Percentiles rank a stretch among this genome's conserved stretches.
phyloP scores from a whole-genome alignment of 2,329 filamentous ascomycete species.

The Lachnellula willkommii region DNA sequence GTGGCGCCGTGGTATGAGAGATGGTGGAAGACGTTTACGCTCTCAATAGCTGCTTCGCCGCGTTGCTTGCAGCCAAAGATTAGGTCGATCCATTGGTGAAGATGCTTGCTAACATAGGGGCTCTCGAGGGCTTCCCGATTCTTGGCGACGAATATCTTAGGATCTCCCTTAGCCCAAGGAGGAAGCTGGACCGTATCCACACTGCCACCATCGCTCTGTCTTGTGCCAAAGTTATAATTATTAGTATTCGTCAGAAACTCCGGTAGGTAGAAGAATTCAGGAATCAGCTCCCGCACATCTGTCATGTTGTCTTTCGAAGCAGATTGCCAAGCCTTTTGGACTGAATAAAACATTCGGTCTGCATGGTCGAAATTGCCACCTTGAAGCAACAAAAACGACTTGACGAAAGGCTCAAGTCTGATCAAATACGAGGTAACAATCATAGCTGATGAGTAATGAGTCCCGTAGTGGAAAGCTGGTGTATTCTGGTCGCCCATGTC shows the following conservation, averaged over 20 bases:
- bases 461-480: conserved; percentile 92
- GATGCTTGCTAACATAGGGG: conserved; percentile 79
- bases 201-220: conserved; percentile 71
- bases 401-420: conserved; percentile 89
- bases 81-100: conserved; percentile 94
- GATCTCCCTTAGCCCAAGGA: conserved; percentile 93
- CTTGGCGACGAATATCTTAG: conserved; percentile 90
- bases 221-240: conserved; percentile 83
- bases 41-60: conserved; percentile 85
- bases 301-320: conserved; percentile 86
- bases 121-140: conserved; percentile 95
- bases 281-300: conserved; percentile 89
- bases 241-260: conserved; percentile 95
- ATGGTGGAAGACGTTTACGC: conserved; percentile 92
- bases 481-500: conserved; percentile 76
- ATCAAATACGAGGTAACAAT: conserved; percentile 96
- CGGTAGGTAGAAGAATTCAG: conserved; percentile 94
- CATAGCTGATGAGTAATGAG: conserved; percentile 98
- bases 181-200: conserved; percentile 88
- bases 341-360: conserved; percentile 89
- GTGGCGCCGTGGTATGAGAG: conserved; percentile 92
- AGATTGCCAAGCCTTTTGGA: conserved; percentile 85
- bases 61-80: conserved; percentile 92
- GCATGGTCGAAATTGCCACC: conserved; percentile 96
- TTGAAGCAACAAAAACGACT: conserved; percentile 89